Evolutionary conservation across 257 asterid genomes (phyloP), one percentile per base, ranked within the genome.

Genomic region (Scutellaria barbata): DNA sequence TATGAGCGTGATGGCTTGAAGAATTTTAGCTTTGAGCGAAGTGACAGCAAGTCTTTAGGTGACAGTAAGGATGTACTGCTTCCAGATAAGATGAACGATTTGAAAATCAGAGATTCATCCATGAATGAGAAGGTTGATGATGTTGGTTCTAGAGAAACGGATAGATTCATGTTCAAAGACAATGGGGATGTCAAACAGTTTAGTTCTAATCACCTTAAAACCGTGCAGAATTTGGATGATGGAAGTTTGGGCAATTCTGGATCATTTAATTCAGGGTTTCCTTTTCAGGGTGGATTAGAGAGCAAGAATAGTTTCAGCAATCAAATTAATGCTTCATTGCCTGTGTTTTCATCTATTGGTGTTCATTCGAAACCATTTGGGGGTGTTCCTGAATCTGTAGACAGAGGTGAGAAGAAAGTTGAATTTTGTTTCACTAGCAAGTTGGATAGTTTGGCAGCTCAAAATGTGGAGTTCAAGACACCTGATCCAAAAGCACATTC

Each of bases 381-480:
- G 69, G 64, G 66, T 81, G 75, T 60, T 45, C 73, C 79, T 47
- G 85, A 67, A 35, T 67, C 76, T 59, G 57, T 66, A 60, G 80
- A 72, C 60, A 74, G 80, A 57, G 81, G 78, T 42, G 88, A 83
- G 20, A 82, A 80, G 80, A 87, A 82, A 69, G 79, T 76, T 79
- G 90, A 80, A 65, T 87, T 89, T 74, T 68, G 81, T 76, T 81
- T 85, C 76, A 69, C 82, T 74, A 82, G 85, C 79, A 81, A 73
- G 75, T 74, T 71, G 83, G 83, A 76, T 77, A 70, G 55, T 41
- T n/a, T 72, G 71, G 77, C 78, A 30, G 66, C 82, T 50, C 82
- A 76, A 62, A 53, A 52, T 65, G 74, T 82, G 76, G 90, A 85
- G 80, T 88, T 88, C 73, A 85, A 82, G 80, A 85, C 89, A 45